Base-by-base conservation (phyloP, 345 rosid species). In the Brassica napus region DNA sequence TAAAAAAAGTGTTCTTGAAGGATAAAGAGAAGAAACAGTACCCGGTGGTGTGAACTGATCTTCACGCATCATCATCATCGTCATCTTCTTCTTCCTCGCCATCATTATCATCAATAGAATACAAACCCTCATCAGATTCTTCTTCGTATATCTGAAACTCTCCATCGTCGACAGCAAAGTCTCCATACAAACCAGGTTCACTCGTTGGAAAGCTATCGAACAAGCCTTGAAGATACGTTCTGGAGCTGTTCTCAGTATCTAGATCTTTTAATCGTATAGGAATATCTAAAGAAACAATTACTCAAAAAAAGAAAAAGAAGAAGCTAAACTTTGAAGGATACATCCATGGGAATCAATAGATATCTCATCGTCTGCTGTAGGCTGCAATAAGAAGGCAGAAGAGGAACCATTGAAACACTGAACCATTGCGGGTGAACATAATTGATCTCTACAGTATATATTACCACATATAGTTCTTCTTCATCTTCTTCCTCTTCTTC, bases 111-210 rank as follows among this genome's bases (percentile, higher is more conserved):
- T 77, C 90, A 55, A 79, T 84, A 47, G 84, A 83, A 74, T 79
- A 81, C 67, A 77, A 69, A 64, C 79, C 87, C 49, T 92, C 97
- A 42, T 92, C 97, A 35, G 88, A 89, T 77, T 90, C 94, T 82
- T 88, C 92, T 83, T 93, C 97, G 47, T 86, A 91, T 81, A 93
- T 91, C 79, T 90, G 88, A 82, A 86, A 93, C 77, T 93, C 99
- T 54, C 83, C 94, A 77, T 88, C 88, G 4, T 57, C 86, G 69
- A 81, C 91, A 39, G 80, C 87, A 65, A 70, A 84, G 58, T 79
- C 80, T 79, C 78, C 85, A 54, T 68, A 88, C 67, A 63, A 82
- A 75, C 77, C 86, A 57, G 69, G 68, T 62, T 72, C 85, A 28
- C 82, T 68, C 6, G 86, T 74, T 77, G 96, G 90, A 79, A 95